phyloP scores from a whole-genome alignment of 192 early-diverging fungal genomes.

The Mortierella claussenii region DNA sequence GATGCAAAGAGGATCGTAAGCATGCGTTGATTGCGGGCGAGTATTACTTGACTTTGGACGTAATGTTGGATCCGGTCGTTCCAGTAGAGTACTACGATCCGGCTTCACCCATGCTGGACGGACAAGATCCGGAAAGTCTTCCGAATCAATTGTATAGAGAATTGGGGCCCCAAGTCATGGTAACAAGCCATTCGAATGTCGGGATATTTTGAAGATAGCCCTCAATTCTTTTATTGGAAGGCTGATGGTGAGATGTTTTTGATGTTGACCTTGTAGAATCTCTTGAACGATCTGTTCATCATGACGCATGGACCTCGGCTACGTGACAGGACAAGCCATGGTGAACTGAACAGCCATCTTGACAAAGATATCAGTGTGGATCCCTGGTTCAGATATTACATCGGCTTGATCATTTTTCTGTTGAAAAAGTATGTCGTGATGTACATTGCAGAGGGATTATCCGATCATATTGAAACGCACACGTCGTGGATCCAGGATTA shows the following conservation, averaged over 20 bases:
- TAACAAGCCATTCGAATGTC: no score
- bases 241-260: no score
- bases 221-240: no score
- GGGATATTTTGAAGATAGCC: no score
- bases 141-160: slow-evolving; percentile 12
- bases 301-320: slow-evolving; percentile 18
- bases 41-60: slow-evolving; percentile 45
- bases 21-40: slow-evolving; percentile 36
- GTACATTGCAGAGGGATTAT: neutral
- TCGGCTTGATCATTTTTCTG: slow-evolving; percentile 8
- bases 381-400: slow-evolving; percentile 35
- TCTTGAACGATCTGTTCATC: slow-evolving; percentile 31
- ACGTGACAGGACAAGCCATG: slow-evolving; percentile 43
- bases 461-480: neutral
- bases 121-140: slow-evolving; percentile 1
- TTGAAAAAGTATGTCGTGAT: neutral
- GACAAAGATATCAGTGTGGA: slow-evolving; percentile 9
- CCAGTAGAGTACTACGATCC: slow-evolving; percentile 23
- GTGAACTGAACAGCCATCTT: slow-evolving; percentile 28
- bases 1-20: slow-evolving; percentile 39
- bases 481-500: slow-evolving; percentile 10
- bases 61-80: slow-evolving; percentile 21
- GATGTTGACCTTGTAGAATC: no score
- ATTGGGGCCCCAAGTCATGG: slow-evolving; percentile 12
- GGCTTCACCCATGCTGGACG: neutral